These are phyloP conservation scores for Crithidia sp. DNA, from an alignment of 208 protist genomes.

Conservation along the genomic window DNA sequence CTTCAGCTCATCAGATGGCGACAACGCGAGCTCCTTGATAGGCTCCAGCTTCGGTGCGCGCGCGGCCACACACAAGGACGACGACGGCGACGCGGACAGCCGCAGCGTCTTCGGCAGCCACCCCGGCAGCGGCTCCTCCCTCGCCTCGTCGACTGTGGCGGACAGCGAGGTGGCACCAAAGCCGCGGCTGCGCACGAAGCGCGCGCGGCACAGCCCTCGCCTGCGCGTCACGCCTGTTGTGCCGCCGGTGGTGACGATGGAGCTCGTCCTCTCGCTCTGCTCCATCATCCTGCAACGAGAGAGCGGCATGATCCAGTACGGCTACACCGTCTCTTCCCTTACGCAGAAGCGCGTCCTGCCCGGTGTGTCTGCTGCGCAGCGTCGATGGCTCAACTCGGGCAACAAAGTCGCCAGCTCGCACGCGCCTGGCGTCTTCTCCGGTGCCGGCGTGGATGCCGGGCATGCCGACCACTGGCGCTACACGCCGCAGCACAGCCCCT, in stretches of 20 bases:
- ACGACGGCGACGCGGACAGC: constrained; percentile 8
- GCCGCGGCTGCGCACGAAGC: constrained; percentile 10
- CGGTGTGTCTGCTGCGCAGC: constrained; percentile 29
- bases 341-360: constrained; percentile 44
- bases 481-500: constrained; percentile 43
- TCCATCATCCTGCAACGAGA: constrained; percentile 57
- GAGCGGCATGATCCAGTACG: constrained; percentile 59
- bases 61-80: constrained; percentile 17
- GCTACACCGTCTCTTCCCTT: constrained; percentile 60
- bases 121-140: constrained; percentile 7
- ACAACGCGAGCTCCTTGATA: neutral
- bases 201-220: constrained; percentile 6
- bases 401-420: constrained; percentile 8
- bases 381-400: constrained; percentile 28
- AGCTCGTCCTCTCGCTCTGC: constrained; percentile 65
- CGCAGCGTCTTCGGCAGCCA: constrained; percentile 1
- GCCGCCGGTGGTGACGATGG: constrained; percentile 46
- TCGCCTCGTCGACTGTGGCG: constrained; percentile 7
- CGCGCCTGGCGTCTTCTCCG: constrained; percentile 4
- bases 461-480: constrained; percentile 29
- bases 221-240: constrained; percentile 28
- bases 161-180: constrained; percentile 1
- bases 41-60: constrained; percentile 6
- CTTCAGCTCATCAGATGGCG: constrained; percentile 3
- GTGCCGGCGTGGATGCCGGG: neutral